A percentile compares a stretch with the other conserved stretches of the same genome.
phyloP scores from a whole-genome alignment of 164 flowering plant genomes.

The Vitis vinifera region DNA sequence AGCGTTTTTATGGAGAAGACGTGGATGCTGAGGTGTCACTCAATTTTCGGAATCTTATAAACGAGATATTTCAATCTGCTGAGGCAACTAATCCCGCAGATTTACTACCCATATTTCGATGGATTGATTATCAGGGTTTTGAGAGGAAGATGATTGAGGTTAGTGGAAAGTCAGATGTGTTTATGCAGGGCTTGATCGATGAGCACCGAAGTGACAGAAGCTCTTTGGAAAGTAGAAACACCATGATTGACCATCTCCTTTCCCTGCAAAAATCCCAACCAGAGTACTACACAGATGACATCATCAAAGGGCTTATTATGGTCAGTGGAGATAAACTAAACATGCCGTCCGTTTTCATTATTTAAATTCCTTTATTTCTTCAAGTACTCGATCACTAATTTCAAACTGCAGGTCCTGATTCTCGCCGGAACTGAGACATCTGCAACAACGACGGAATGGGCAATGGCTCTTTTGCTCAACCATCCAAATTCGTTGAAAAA shows the following conservation, averaged over 20 bases:
- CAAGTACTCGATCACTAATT: too few species aligned
- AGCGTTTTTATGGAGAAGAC: conserved; percentile 41
- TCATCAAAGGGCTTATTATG: conserved; percentile 19
- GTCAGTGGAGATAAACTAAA: too few species aligned
- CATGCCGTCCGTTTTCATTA: too few species aligned
- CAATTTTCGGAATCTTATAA: conserved; percentile 22
- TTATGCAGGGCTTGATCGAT: conserved; percentile 32
- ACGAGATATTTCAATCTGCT: conserved; percentile 11
- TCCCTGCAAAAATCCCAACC: background rate
- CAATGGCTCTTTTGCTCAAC: conserved; percentile 13
- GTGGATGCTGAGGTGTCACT: conserved; percentile 26
- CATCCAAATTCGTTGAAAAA: conserved; percentile 6
- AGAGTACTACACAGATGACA: conserved; percentile 26
- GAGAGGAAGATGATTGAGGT: conserved; percentile 23
- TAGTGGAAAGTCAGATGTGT: conserved; percentile 19
- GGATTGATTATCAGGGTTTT: conserved; percentile 17
- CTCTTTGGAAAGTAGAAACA: background rate
- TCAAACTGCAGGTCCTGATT: conserved; percentile 8
- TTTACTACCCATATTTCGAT: conserved; percentile 28
- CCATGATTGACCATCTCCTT: conserved; percentile 5
- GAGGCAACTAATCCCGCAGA: conserved; percentile 22
- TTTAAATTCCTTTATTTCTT: background rate
- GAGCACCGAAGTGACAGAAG: conserved; percentile 8
- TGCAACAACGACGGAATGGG: conserved; percentile 18
- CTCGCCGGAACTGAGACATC: conserved; percentile 21